Evolutionary conservation across 352 stramenopile species (phyloP).

Genomic region (Nothophytophthora sp.): DNA sequence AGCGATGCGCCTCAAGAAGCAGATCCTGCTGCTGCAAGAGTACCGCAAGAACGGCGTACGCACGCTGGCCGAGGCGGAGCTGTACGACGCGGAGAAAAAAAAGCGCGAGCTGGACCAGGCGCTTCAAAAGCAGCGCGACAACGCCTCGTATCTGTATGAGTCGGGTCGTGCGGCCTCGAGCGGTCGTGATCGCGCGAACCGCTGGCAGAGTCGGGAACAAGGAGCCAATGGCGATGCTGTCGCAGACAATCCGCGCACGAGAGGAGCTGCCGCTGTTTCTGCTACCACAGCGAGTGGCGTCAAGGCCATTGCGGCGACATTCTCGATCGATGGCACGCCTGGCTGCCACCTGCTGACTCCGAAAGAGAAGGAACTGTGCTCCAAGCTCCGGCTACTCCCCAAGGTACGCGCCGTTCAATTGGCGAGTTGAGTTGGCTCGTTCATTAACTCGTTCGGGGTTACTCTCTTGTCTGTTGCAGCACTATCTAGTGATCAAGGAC

Average conservation of each 20-base stretch:
- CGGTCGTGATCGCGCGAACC: slow-evolving; percentile 63
- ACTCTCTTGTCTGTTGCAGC: too few species aligned
- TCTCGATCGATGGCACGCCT: slow-evolving; percentile 81
- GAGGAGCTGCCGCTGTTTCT: slow-evolving; percentile 8
- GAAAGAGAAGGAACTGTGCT: slow-evolving; percentile 91
- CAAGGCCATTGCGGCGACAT: slow-evolving; percentile 42
- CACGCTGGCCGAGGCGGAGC: slow-evolving; percentile 93
- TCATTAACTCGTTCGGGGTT: too few species aligned
- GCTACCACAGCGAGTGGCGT: slow-evolving; percentile 8
- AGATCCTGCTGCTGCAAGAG: slow-evolving; percentile 96
- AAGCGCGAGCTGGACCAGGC: slow-evolving; percentile 92
- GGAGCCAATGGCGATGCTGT: slow-evolving; percentile 27
- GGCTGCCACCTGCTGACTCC: slow-evolving; percentile 88
- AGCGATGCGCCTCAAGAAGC: slow-evolving; percentile 92
- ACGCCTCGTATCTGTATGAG: slow-evolving; percentile 86
- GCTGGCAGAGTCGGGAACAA: slow-evolving; percentile 65
- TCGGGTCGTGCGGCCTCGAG: slow-evolving; percentile 53
- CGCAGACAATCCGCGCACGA: slow-evolving; percentile 33
- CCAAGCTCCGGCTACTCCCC: slow-evolving; percentile 90
- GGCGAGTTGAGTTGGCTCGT: neutral
- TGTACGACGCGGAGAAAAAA: slow-evolving; percentile 95
- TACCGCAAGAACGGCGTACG: slow-evolving; percentile 95
- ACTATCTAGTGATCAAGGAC: slow-evolving; percentile 97
- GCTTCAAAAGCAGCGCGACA: slow-evolving; percentile 88
- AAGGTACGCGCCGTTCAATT: slow-evolving; percentile 42